Evolutionary conservation across 345 rosid genomes (phyloP).

Genomic region (Populus pruinosa): DNA sequence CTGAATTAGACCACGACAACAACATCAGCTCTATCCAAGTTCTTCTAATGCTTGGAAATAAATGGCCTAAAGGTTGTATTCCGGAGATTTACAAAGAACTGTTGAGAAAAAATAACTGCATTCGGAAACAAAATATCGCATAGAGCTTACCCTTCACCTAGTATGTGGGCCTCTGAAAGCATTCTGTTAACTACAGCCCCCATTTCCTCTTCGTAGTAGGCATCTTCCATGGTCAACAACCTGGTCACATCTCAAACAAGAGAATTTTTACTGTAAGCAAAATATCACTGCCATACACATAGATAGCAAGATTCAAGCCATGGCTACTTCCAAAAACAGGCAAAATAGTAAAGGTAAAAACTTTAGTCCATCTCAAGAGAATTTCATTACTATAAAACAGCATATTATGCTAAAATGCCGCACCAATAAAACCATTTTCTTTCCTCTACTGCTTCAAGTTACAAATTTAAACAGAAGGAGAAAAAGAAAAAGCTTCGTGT

Average conservation of each 20-base stretch:
- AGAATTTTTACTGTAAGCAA: constrained; percentile 19
- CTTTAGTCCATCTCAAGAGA: neutral
- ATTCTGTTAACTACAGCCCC: constrained; percentile 43
- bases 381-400: neutral
- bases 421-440: neutral
- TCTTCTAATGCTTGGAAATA: neutral
- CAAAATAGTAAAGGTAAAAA: constrained; percentile 8
- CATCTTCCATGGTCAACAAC: constrained; percentile 74
- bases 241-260: constrained; percentile 34
- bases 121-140: neutral
- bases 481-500: neutral
- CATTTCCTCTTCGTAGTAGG: constrained; percentile 56
- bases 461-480: neutral
- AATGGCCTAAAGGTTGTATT: neutral
- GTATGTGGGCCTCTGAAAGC: constrained; percentile 54
- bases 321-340: neutral
- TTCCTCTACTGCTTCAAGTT: neutral
- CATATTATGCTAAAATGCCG: constrained; percentile 8
- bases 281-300: neutral
- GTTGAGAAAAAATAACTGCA: neutral
- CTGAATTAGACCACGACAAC: constrained; percentile 15
- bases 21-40: neutral
- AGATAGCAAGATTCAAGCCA: neutral
- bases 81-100: neutral
- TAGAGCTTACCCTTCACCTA: constrained; percentile 78